Base-by-base conservation (phyloP, 495 filamentous ascomycete species). In the Penicillium silybi region DNA sequence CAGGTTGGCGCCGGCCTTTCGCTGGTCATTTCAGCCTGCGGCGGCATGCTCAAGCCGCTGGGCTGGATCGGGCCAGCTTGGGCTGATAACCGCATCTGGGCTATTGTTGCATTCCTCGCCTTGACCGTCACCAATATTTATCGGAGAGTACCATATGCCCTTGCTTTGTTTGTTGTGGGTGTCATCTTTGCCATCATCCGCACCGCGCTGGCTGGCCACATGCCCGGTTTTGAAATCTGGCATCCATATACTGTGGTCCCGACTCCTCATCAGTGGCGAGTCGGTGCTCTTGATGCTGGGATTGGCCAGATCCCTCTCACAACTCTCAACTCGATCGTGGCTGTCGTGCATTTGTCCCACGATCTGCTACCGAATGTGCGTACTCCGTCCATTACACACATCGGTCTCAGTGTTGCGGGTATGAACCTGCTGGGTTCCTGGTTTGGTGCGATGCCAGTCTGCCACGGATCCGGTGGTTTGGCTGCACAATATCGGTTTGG, bases 371-470 rank as follows among this genome's bases (percentile, higher is more conserved):
- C 89, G 0, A 69, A 82, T 8, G 70, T 85, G 1, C 78, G 76
- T 0, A 71, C 82, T 0, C 89, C 90, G 2, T 80, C 81, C 0
- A 79, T 85, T 15, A 90, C 89, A 0, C 73, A 81, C 2, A 75
- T 97, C 17, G 92, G 91, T 0, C 59, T 95, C 44, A 92, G 88
- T 40, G 88, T 97, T 7, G 82, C 83, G 0, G 56, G 68, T 4
- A 93, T 95, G 85, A 97, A 97, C 63, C 70, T 97, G 6, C 55
- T 87, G 5, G 86, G 88, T 6, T 90, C 86, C 67, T 92, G 88
- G 86, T 93, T 96, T 64, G 92, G 90, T 25, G 88, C 85, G 0
- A 97, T 97, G 92, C 92, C 92, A 5, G 87, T 95, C 2, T 97
- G 92, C 59, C 92, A 97, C 62, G 92, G 92, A 17, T 89, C 89